These are phyloP conservation scores for Colletotrichum tropicicola DNA, from an alignment of 2,329 filamentous ascomycete species.

Conservation along the genomic window DNA sequence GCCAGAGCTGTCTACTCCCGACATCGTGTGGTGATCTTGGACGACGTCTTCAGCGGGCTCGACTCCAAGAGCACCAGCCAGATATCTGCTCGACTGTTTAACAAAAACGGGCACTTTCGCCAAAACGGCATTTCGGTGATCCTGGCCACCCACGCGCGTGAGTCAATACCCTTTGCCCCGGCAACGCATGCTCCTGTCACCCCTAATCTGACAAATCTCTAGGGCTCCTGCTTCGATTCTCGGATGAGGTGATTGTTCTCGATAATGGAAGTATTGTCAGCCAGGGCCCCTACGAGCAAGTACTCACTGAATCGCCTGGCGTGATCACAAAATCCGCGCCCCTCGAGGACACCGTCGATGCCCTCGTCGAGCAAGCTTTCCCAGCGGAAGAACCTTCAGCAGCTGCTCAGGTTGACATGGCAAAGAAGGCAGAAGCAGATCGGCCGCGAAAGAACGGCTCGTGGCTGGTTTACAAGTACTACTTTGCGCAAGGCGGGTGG, in stretches of 20 bases:
- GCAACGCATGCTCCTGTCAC: too few relatives aligned
- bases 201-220: background rate
- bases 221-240: background rate
- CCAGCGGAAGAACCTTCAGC: background rate
- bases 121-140: background rate
- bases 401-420: background rate
- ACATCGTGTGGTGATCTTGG: background rate
- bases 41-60: constrained; percentile 11
- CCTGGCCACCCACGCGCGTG: constrained; percentile 12
- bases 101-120: background rate
- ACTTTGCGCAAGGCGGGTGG: background rate
- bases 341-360: background rate
- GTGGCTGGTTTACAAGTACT: constrained; percentile 12
- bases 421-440: background rate
- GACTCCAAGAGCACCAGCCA: background rate
- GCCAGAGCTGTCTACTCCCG: constrained; percentile 1
- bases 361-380: too few relatives aligned
- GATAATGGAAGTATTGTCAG: background rate
- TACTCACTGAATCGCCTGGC: background rate
- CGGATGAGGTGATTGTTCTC: constrained; percentile 1
- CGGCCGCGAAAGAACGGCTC: background rate
- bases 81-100: background rate
- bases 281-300: background rate
- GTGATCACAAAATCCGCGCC: background rate
- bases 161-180: background rate